Conservation (phyloP, 179 eudicot genomes). For the Silene coronaria region DNA sequence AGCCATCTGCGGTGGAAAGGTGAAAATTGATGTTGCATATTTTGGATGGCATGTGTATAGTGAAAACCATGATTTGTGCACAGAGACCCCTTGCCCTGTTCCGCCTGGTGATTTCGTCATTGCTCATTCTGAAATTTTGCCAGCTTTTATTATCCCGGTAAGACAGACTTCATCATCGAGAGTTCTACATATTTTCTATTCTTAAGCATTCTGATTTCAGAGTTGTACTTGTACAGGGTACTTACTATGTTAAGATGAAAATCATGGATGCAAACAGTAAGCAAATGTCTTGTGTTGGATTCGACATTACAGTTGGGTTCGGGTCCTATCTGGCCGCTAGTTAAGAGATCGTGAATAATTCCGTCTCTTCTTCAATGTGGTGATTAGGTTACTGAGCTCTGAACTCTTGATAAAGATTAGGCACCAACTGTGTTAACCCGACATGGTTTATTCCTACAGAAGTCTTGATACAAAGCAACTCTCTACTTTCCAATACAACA, state of each 20-base stretch:
- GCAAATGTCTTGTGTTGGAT: slow-evolving; percentile 54
- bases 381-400: not conserved
- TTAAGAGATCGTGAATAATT: not conserved
- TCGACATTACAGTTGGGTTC: slow-evolving; percentile 39
- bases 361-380: not conserved
- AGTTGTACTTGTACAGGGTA: slow-evolving; percentile 38
- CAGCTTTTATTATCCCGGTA: slow-evolving; percentile 65
- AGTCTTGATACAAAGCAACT: too few species aligned
- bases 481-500: too few species aligned
- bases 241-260: slow-evolving; percentile 62
- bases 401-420: too few species aligned
- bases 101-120: slow-evolving; percentile 58
- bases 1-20: slow-evolving; percentile 45
- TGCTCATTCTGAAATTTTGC: slow-evolving; percentile 66
- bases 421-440: too few species aligned
- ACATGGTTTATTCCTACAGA: too few species aligned
- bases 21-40: slow-evolving; percentile 56
- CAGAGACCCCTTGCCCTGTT: slow-evolving; percentile 61
- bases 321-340: slow-evolving; percentile 21
- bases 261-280: slow-evolving; percentile 42
- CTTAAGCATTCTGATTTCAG: not conserved
- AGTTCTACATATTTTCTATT: too few species aligned
- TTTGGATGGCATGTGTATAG: slow-evolving; percentile 49
- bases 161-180: too few species aligned
- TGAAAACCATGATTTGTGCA: slow-evolving; percentile 55